These are phyloP conservation scores for Lachnellula hyalina DNA, from an alignment of 2,329 filamentous ascomycete genomes.

Conservation along the genomic window DNA sequence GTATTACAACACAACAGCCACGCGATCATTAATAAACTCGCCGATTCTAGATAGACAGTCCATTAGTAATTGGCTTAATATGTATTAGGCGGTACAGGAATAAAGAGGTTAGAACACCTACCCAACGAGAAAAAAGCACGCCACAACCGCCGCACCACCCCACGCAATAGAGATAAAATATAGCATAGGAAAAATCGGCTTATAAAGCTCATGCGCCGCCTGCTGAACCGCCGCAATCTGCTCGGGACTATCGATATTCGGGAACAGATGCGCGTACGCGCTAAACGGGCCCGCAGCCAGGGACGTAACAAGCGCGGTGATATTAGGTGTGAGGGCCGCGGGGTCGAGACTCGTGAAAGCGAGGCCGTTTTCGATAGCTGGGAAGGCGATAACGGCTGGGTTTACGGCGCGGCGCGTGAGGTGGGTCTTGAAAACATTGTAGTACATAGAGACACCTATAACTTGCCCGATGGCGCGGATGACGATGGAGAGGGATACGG, in stretches of 20 bases:
- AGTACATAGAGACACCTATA: slow-evolving; percentile 54
- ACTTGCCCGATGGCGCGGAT: slow-evolving; percentile 61
- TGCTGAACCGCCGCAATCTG: slow-evolving; percentile 38
- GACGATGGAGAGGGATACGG: slow-evolving; percentile 59
- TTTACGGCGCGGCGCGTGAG: slow-evolving; percentile 15
- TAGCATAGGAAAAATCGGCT: slow-evolving; percentile 33
- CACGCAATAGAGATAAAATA: slow-evolving; percentile 50
- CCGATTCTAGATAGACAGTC: slow-evolving; percentile 40
- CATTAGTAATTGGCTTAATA: slow-evolving; percentile 1
- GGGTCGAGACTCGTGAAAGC: slow-evolving; percentile 36
- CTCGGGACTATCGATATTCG: slow-evolving; percentile 38
- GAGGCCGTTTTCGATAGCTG: slow-evolving; percentile 1
- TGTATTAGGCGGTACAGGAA: neutral
- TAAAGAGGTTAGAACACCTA: slow-evolving; percentile 35
- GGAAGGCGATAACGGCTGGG: neutral
- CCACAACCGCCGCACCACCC: slow-evolving; percentile 42
- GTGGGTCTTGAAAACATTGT: slow-evolving; percentile 43
- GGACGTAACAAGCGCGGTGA: slow-evolving; percentile 23
- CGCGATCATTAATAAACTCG: slow-evolving; percentile 43
- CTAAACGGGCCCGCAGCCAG: slow-evolving; percentile 27
- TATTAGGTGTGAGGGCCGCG: slow-evolving; percentile 39
- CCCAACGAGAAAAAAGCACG: slow-evolving; percentile 14
- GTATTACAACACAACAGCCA: slow-evolving; percentile 38
- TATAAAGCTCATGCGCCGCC: slow-evolving; percentile 38
- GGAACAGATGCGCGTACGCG: slow-evolving; percentile 26